Base-by-base conservation (phyloP, 179 eudicot species). In the Amaranthus tricolor region DNA sequence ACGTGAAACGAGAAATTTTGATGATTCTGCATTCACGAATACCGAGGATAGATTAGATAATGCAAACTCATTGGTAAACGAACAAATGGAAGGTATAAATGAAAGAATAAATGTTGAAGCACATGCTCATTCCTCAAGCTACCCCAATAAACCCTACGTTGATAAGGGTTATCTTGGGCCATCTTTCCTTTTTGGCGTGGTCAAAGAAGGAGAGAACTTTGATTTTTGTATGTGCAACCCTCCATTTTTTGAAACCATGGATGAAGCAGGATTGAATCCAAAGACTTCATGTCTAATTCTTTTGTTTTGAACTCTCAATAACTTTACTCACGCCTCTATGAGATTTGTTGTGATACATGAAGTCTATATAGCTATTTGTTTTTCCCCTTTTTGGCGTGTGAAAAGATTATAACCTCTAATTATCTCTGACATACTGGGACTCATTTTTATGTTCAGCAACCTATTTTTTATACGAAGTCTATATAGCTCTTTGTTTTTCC, bases 191-290 rank as follows among this genome's bases (percentile, higher is more conserved):
- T 62, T 85, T 50, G 96, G 90, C 70, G 94, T 90, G 47, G 89
- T 94, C 66, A 83, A 84, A 80, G 91, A 89, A 66, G 98, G 86
- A 44, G 96, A 94, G 74, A 85, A 51, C 62, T 92, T 94, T 84
- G 97, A 92, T 84, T 94, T 94, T 58, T 94, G 98, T 77, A 94
- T 94, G 96, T 94, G 98, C 78, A 92, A 94, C 75, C 98, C 98
- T 66, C 98, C 98, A 40, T 94, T 94, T 78, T 94, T 94, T 43
- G 98, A 89, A 85, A 85, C 89, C 71, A 92, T 94, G 89, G 90
- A 88, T 77, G 94, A 90, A 86, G 89, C 95, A 57, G 97, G 98
- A 69, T 74, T 84, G 68, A 94, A 94, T 89, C 96, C 96, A 14
- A 92, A 88, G 79, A 94, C 98, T 70, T 88, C 97, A 31, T 94